Conservation (phyloP, 345 rosid species). For the Dipteronia dyeriana region DNA sequence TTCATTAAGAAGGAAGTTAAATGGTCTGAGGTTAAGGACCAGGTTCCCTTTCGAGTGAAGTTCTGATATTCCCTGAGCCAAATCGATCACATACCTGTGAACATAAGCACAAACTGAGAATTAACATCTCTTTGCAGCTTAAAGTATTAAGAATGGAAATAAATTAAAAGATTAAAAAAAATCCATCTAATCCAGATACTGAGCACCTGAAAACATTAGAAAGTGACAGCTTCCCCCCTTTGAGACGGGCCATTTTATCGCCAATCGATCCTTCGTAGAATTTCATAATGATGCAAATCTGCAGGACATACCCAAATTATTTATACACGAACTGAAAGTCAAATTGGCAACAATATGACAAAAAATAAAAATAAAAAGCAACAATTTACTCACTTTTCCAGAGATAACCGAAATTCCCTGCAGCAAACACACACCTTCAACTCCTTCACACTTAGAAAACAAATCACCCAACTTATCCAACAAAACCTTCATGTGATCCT, state of each 20-base stretch:
- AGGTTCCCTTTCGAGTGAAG: conserved; percentile 71
- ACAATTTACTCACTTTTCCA: conserved; percentile 59
- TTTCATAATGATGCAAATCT: conserved; percentile 83
- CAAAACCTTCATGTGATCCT: conserved; percentile 51
- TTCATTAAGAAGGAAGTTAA: conserved; percentile 71
- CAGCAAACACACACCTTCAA: conserved; percentile 55
- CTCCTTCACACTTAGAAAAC: conserved; percentile 56
- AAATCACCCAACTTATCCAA: conserved; percentile 65
- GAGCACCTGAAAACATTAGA: conserved; percentile 70
- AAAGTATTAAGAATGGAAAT: not conserved
- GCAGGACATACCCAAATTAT: conserved; percentile 6
- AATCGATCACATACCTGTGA: conserved; percentile 70
- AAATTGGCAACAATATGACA: not conserved
- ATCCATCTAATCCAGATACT: not conserved
- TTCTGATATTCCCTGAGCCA: conserved; percentile 68
- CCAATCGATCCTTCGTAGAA: conserved; percentile 90
- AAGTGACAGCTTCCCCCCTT: conserved; percentile 75
- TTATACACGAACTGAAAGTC: conserved; percentile 14
- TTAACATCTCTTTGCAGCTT: not conserved
- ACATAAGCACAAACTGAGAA: conserved; percentile 17
- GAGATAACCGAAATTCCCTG: conserved; percentile 70
- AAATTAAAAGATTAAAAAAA: not conserved
- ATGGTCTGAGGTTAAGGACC: conserved; percentile 80
- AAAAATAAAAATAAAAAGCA: not conserved
- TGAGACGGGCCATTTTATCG: conserved; percentile 77